Conservation (phyloP, 305 asterid genomes). For the Lippia alba region DNA sequence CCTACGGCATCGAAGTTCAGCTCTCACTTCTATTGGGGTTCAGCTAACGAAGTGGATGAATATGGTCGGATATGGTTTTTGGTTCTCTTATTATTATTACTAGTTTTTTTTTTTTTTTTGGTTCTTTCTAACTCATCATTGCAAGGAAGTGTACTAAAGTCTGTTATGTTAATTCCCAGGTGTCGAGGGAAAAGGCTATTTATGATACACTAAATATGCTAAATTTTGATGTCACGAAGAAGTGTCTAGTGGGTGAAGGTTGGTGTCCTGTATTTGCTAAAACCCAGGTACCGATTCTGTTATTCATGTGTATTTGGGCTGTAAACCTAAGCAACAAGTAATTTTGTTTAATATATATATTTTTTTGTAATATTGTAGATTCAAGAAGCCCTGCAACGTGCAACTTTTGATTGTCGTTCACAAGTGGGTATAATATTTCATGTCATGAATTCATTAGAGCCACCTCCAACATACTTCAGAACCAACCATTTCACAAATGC, state of each 20-base stretch:
- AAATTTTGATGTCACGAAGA: slow-evolving; percentile 92
- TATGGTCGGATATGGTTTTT: slow-evolving; percentile 51
- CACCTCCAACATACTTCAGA: slow-evolving; percentile 91
- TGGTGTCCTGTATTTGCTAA: slow-evolving; percentile 92
- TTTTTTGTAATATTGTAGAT: slow-evolving; percentile 55
- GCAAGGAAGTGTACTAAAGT: slow-evolving; percentile 10
- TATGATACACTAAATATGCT: slow-evolving; percentile 90
- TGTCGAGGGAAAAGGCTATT: slow-evolving; percentile 84
- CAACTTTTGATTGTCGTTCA: slow-evolving; percentile 88
- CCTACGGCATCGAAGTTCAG: slow-evolving; percentile 73
- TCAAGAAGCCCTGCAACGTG: slow-evolving; percentile 90
- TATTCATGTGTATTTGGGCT: slow-evolving; percentile 24
- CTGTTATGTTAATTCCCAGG: slow-evolving; percentile 52
- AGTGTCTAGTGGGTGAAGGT: slow-evolving; percentile 97
- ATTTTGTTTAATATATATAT: slow-evolving; percentile 30
- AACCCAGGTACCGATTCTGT: slow-evolving; percentile 53
- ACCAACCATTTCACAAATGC: slow-evolving; percentile 76
- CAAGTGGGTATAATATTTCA: slow-evolving; percentile 94
- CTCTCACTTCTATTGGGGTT: slow-evolving; percentile 78
- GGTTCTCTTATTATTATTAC: too few species aligned
- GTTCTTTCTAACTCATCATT: slow-evolving; percentile 20
- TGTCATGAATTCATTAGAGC: slow-evolving; percentile 78
- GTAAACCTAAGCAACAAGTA: slow-evolving; percentile 25
- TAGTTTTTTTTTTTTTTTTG: too few species aligned
- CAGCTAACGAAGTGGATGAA: slow-evolving; percentile 86